phyloP scores from a whole-genome alignment of 2,329 filamentous ascomycete genomes.

The Arthrinium phaeospermum region DNA sequence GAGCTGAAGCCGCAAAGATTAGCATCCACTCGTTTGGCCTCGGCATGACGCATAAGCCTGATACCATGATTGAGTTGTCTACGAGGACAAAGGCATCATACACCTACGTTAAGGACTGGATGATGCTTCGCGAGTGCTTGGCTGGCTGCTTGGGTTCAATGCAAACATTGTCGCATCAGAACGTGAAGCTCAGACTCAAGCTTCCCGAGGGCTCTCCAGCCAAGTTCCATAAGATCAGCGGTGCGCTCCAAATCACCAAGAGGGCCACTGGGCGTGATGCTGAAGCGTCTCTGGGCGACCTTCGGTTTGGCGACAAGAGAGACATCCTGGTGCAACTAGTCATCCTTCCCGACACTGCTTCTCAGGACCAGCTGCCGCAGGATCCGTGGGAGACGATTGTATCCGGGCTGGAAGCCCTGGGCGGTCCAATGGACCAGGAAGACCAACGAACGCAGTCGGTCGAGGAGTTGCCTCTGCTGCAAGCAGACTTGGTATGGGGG shows the following conservation, averaged over 20 bases:
- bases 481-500: slow-evolving; percentile 91
- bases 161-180: slow-evolving; percentile 96
- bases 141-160: slow-evolving; percentile 91
- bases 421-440: slow-evolving; percentile 85
- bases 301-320: slow-evolving; percentile 92
- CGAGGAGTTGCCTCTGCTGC: slow-evolving; percentile 92
- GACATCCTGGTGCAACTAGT: slow-evolving; percentile 94
- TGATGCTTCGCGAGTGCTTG: slow-evolving; percentile 98
- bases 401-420: slow-evolving; percentile 90
- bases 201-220: slow-evolving; percentile 95
- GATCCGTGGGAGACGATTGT: slow-evolving; percentile 98
- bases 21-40: slow-evolving; percentile 96
- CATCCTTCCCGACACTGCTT: slow-evolving; percentile 83
- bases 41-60: slow-evolving; percentile 95
- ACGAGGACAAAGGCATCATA: slow-evolving; percentile 96
- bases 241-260: slow-evolving; percentile 94
- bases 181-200: slow-evolving; percentile 93
- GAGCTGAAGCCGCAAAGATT: slow-evolving; percentile 96
- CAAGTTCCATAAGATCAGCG: slow-evolving; percentile 98
- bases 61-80: slow-evolving; percentile 98
- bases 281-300: slow-evolving; percentile 87
- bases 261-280: slow-evolving; percentile 93
- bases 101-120: slow-evolving; percentile 99
- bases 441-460: slow-evolving; percentile 84
- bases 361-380: slow-evolving; percentile 84